These are phyloP conservation scores for Globisporangium sylvaticum DNA, from an alignment of 352 stramenopile species.

Conservation along the genomic window DNA sequence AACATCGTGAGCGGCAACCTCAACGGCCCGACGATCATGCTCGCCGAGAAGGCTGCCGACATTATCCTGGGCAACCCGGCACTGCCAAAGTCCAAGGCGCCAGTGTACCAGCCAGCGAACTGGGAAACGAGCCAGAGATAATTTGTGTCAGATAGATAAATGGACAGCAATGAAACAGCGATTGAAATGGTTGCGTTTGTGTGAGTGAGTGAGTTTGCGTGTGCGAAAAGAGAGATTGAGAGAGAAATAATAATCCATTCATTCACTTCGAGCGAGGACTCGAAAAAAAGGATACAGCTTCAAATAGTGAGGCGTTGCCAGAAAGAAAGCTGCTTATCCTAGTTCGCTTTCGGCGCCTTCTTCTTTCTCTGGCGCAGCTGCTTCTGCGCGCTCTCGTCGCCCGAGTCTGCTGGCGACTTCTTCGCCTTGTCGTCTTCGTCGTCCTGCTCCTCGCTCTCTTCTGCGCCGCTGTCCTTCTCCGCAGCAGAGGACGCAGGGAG, in stretches of 20 bases:
- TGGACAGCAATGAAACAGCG: neutral
- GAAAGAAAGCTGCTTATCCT: constrained; percentile 18
- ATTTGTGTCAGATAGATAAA: neutral
- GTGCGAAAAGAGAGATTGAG: neutral
- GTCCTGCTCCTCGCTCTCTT: constrained; percentile 32
- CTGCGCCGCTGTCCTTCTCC: constrained; percentile 26
- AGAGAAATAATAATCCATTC: constrained; percentile 5
- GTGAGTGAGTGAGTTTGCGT: no score
- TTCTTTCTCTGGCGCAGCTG: constrained; percentile 73
- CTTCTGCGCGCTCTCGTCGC: constrained; percentile 37
- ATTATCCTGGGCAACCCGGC: constrained; percentile 82
- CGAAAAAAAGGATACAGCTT: neutral
- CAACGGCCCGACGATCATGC: constrained; percentile 92
- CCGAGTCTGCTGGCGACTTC: constrained; percentile 25
- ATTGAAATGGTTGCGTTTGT: neutral
- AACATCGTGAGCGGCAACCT: constrained; percentile 94
- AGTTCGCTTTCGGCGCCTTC: constrained; percentile 70
- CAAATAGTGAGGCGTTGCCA: neutral
- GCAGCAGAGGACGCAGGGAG: constrained; percentile 12
- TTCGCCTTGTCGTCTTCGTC: constrained; percentile 20
- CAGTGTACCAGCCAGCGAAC: constrained; percentile 68
- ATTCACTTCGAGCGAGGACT: neutral
- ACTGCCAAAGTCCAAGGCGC: constrained; percentile 66
- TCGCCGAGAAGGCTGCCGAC: constrained; percentile 92
- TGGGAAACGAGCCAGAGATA: constrained; percentile 66